These are phyloP conservation scores for Pholiota adiposa DNA, from an alignment of 1,284 basidiomycete species.

Conservation along the genomic window DNA sequence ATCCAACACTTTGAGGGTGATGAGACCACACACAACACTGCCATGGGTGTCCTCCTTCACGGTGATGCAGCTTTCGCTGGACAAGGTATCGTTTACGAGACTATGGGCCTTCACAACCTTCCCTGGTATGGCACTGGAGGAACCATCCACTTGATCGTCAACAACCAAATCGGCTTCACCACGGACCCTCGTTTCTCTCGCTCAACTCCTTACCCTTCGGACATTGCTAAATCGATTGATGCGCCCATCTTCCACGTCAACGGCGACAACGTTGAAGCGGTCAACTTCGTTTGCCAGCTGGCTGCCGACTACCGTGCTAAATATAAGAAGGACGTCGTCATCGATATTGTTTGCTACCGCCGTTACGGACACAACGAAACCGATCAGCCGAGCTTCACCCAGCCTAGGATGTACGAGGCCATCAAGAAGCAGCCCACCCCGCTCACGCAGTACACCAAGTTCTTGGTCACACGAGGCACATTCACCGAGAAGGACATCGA, in stretches of 20 bases:
- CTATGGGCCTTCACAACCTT: constrained; percentile 97
- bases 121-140: constrained; percentile 97
- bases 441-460: constrained; percentile 90
- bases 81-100: constrained; percentile 99
- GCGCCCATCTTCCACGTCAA: constrained; percentile 99
- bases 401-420: constrained; percentile 98
- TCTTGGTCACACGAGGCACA: constrained; percentile 89
- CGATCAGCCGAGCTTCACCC: constrained; percentile 98
- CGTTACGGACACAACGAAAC: constrained; percentile 99
- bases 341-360: constrained; percentile 99
- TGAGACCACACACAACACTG: constrained; percentile 74
- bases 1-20: constrained; percentile 96
- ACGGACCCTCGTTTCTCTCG: constrained; percentile 98
- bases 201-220: constrained; percentile 98
- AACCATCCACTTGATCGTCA: constrained; percentile 98
- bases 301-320: constrained; percentile 98
- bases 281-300: constrained; percentile 97
- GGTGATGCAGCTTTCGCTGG: constrained; percentile 99
- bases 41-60: constrained; percentile 95
- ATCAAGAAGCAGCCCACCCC: constrained; percentile 95
- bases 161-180: constrained; percentile 99
- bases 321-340: constrained; percentile 98
- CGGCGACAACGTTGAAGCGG: constrained; percentile 97
- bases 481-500: constrained; percentile 98
- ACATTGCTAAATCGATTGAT: constrained; percentile 98